Conservation (phyloP, 106 monocot species). For the Dendrobium catenatum region DNA sequence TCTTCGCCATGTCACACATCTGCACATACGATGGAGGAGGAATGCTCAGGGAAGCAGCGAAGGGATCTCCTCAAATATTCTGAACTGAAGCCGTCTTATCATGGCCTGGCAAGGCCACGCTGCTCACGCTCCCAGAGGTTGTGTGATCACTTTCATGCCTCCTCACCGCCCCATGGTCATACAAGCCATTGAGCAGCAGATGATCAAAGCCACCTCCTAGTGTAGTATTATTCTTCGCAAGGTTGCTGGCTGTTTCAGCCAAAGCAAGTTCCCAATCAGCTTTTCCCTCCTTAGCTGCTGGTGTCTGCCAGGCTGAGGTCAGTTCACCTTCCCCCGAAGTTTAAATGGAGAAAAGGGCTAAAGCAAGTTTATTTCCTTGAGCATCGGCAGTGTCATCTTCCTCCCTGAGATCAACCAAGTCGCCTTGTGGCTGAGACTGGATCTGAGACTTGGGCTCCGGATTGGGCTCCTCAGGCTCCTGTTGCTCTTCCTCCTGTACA, state of each 20-base stretch:
- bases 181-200: conserved; percentile 72
- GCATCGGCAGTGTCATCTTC: conserved; percentile 40
- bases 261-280: conserved; percentile 80
- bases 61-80: conserved; percentile 55
- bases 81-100: conserved; percentile 16
- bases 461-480: too few relatives aligned
- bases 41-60: conserved; percentile 53
- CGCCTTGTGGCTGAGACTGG: conserved; percentile 12
- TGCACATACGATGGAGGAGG: conserved; percentile 82
- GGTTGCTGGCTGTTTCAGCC: conserved; percentile 71
- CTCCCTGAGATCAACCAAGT: conserved; percentile 68
- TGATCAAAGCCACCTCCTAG: conserved; percentile 70
- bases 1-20: conserved; percentile 88
- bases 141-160: conserved; percentile 44
- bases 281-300: conserved; percentile 59
- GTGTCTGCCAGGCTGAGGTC: conserved; percentile 82
- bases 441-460: not conserved
- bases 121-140: conserved; percentile 57
- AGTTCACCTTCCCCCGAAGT: conserved; percentile 11
- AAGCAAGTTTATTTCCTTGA: conserved; percentile 55
- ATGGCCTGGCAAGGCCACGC: conserved; percentile 54
- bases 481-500: conserved; percentile 17
- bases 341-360: conserved; percentile 63
- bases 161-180: conserved; percentile 65
- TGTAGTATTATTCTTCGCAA: conserved; percentile 57